A percentile compares a stretch with the other conserved stretches of the same genome.
Conservation (phyloP, 2,329 filamentous ascomycete genomes). For the Clonostachys rosea region DNA sequence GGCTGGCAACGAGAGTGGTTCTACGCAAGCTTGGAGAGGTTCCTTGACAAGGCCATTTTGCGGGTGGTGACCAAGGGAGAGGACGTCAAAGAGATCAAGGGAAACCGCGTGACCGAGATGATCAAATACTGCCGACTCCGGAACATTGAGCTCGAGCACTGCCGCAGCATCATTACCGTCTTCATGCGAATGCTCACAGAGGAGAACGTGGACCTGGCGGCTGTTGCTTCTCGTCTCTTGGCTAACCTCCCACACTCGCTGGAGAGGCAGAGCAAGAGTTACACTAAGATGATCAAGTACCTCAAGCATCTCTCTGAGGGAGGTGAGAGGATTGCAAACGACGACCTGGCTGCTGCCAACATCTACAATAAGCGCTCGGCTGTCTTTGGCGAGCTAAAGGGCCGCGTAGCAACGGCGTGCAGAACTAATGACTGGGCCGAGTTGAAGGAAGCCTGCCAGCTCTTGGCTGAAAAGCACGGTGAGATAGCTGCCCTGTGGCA, state of each 20-base stretch:
- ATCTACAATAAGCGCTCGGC: conserved; percentile 9
- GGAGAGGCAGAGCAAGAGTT: conserved; percentile 5
- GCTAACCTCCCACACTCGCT: conserved; percentile 2
- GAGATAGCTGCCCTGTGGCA: conserved; percentile 3
- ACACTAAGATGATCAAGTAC: conserved; percentile 7
- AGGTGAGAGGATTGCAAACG: conserved; percentile 2
- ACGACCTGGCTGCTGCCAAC: conserved; percentile 4
- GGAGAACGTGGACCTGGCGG: conserved; percentile 1
- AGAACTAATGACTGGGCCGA: conserved; percentile 2
- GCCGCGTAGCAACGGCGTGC: conserved; percentile 4
- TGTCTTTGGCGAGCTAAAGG: conserved; percentile 6
- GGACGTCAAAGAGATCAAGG: conserved; percentile 3
- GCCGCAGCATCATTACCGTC: conserved; percentile 8
- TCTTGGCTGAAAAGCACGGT: conserved; percentile 4
- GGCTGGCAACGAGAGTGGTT: conserved; percentile 8
- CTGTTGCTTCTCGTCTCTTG: conserved; percentile 5
- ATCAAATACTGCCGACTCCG: conserved; percentile 6
- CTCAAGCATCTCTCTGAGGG: conserved; percentile 5
- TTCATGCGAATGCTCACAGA: conserved; percentile 7
- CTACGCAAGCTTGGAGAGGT: conserved; percentile 5
- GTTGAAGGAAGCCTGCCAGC: conserved; percentile 3
- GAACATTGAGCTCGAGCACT: conserved; percentile 10
- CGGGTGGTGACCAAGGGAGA: conserved; percentile 9
- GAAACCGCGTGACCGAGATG: conserved; percentile 4
- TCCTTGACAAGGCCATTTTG: conserved; percentile 9